Base-by-base conservation (phyloP, 352 stramenopile species). In the Sclerospora graminicola region DNA sequence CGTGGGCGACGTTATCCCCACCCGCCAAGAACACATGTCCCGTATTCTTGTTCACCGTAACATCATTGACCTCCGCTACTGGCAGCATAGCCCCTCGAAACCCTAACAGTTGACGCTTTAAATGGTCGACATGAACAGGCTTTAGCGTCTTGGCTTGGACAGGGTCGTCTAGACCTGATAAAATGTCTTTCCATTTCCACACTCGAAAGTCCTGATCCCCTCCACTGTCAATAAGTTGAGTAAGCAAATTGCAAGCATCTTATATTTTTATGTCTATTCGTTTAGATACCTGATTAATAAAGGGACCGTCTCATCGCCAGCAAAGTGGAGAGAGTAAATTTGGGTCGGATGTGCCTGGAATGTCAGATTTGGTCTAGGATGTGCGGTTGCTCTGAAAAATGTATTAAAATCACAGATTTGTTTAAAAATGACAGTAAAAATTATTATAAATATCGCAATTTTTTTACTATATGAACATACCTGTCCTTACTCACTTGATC, bases 121-220 rank as follows among this genome's bases (percentile, higher is more conserved):
- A 57, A 20, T 81, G 63, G 11, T 58, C 58, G 16, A 81, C 45
- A 49, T 84, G 54, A 33, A 75, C 43, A 11, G 76, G 72, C 13
- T 50, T 15, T 4, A 84, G 45, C 35, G 45, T 40, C 15, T 49
- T 49, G 3, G 20, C 41, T 5, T 2, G 35, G 11, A 45, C 45
- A 11, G 60, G 42, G 26, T 72, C 41, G 6, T 60, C 45, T 37
- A 75, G n/a, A 13, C 67, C 70, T n/a, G 45, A 40, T 8, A 64
- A 34, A 33, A 89, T 78, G 23, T 86, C 61, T 30, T 63, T 65
- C 76, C 76, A 89, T n/a, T 52, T 63, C 76, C 76, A 89, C 26
- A 86, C 67, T 10, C 76, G 71, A 50, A 84, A 78, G 36, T 89
- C 76, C 43, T 84, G 73, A 35, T 89, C 76, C n/a, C 73, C 73